Conservation (phyloP, 345 rosid species). For the Arabidopsis thaliana region DNA sequence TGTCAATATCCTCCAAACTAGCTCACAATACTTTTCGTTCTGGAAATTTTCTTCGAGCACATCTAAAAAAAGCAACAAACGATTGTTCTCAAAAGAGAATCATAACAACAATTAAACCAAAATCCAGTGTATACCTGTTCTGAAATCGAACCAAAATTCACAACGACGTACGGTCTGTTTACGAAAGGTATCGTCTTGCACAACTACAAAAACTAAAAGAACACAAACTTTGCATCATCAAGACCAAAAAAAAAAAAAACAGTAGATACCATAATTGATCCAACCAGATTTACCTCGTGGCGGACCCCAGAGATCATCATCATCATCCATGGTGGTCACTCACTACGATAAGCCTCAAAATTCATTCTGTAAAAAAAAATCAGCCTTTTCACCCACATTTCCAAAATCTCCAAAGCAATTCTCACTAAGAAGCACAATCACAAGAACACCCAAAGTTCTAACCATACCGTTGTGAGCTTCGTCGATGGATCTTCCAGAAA, state of each 20-base stretch:
- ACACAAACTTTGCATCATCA: neutral
- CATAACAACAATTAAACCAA: neutral
- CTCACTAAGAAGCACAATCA: neutral
- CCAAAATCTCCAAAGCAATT: neutral
- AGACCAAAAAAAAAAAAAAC: slow-evolving; percentile 8
- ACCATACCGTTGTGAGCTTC: slow-evolving; percentile 20
- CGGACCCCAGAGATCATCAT: slow-evolving; percentile 67
- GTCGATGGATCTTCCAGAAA: slow-evolving; percentile 3
- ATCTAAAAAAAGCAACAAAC: slow-evolving; percentile 48
- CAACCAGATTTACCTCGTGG: slow-evolving; percentile 44
- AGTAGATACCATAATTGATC: slow-evolving; percentile 13
- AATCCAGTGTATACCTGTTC: slow-evolving; percentile 50
- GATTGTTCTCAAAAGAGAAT: slow-evolving; percentile 10
- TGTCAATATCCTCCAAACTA: slow-evolving; percentile 59
- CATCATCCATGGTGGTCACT: slow-evolving; percentile 47
- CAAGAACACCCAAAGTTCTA: neutral
- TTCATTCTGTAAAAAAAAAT: slow-evolving; percentile 38
- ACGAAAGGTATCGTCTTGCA: slow-evolving; percentile 43
- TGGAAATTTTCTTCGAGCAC: slow-evolving; percentile 61
- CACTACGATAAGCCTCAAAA: slow-evolving; percentile 20
- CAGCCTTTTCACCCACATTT: slow-evolving; percentile 18
- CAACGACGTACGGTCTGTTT: slow-evolving; percentile 45
- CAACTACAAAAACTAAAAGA: slow-evolving; percentile 31
- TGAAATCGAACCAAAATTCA: slow-evolving; percentile 55
- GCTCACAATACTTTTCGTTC: slow-evolving; percentile 62